phyloP scores from a whole-genome alignment of 768 basidiomycete genomes.

The Termitomyces sp. region DNA sequence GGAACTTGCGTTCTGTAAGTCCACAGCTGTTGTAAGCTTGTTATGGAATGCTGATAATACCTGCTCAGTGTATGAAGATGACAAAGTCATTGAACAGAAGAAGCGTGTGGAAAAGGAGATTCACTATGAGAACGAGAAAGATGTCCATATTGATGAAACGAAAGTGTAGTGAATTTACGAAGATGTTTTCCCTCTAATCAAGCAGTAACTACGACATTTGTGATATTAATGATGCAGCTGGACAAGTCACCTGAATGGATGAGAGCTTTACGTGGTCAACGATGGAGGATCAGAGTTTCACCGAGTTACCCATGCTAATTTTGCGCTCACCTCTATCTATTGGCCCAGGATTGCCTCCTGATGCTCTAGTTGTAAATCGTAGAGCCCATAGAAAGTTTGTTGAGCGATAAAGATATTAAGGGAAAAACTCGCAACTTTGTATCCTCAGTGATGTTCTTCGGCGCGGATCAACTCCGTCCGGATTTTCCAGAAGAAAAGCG shows the following conservation, averaged over 20 bases:
- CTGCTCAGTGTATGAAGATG: conserved; percentile 36
- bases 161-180: not conserved
- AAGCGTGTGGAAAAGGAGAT: too few relatives aligned
- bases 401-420: not conserved
- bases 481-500: too few relatives aligned
- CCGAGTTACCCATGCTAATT: not conserved
- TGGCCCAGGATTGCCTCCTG: not conserved
- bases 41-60: not conserved
- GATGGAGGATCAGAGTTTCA: not conserved
- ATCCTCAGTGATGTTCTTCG: too few relatives aligned
- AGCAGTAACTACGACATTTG: not conserved
- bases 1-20: conserved; percentile 55
- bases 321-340: not conserved
- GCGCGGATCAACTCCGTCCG: too few relatives aligned
- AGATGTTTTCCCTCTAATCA: not conserved
- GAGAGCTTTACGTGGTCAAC: not conserved
- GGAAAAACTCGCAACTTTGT: not conserved
- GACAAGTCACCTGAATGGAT: not conserved
- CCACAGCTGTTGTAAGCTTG: too few relatives aligned
- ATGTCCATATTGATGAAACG: not conserved
- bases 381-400: too few relatives aligned
- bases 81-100: conserved; percentile 34
- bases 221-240: not conserved
- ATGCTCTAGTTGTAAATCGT: not conserved
- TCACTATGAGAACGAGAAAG: not conserved